Conservation (phyloP, 306 rosid species). For the Trifolium dubium region DNA sequence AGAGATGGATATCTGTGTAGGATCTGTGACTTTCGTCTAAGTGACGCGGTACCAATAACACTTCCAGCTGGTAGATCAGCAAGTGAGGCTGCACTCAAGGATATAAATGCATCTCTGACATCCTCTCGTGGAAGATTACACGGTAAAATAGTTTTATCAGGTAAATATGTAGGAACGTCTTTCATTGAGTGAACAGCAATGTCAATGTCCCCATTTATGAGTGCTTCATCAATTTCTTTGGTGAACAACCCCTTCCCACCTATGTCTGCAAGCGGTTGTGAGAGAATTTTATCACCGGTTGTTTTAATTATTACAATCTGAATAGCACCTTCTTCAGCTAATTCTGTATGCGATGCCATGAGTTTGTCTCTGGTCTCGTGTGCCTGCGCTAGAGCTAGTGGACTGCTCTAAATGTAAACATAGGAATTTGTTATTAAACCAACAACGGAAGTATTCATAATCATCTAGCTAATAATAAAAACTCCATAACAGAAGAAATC, state of each 20-base stretch:
- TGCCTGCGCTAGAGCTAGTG: constrained; percentile 94
- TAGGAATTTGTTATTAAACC: background rate
- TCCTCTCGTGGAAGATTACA: constrained; percentile 93
- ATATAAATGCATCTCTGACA: constrained; percentile 89
- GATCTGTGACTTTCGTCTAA: constrained; percentile 85
- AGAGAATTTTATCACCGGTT: constrained; percentile 81
- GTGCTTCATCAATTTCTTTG: constrained; percentile 93
- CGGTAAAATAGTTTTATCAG: constrained; percentile 76
- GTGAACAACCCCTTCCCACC: constrained; percentile 96
- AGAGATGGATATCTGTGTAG: constrained; percentile 79
- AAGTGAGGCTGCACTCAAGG: constrained; percentile 66
- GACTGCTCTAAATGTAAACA: constrained; percentile 67
- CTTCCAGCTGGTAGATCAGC: constrained; percentile 81
- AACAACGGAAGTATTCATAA: constrained; percentile 2
- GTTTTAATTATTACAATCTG: constrained; percentile 83
- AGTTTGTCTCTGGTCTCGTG: constrained; percentile 85
- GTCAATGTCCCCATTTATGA: constrained; percentile 71
- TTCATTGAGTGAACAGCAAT: constrained; percentile 96
- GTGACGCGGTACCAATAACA: constrained; percentile 85
- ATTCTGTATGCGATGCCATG: constrained; percentile 71
- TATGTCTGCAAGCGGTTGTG: constrained; percentile 88
- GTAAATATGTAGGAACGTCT: constrained; percentile 88
- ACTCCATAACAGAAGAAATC: background rate
- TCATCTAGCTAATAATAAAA: constrained; percentile 25
- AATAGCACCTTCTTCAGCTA: constrained; percentile 90